Percentiles rank a stretch among this genome's conserved stretches.
Conservation (phyloP, 176 grass and related monocot genomes). For the Cenchrus purpureus region DNA sequence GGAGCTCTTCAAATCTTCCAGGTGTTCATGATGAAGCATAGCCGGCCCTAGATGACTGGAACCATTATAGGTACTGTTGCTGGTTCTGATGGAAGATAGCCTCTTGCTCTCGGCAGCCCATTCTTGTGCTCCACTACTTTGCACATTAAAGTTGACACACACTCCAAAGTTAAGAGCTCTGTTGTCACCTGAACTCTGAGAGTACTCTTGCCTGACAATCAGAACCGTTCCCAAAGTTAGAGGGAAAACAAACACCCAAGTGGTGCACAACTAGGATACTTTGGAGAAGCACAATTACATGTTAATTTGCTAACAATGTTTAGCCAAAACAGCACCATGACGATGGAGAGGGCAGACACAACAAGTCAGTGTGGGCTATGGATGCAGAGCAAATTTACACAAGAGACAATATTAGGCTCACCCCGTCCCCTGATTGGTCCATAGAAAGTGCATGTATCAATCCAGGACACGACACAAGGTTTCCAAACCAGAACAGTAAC, state of each 20-base stretch:
- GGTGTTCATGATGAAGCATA: constrained; percentile 37
- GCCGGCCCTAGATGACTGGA: constrained; percentile 23
- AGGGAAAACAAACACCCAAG: not conserved
- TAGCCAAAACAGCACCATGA: not conserved
- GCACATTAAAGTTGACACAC: constrained; percentile 26
- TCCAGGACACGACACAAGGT: constrained; percentile 13
- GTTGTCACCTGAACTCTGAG: constrained; percentile 35
- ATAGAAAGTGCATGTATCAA: not conserved
- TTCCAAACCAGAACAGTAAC: constrained; percentile 5
- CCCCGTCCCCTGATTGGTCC: not conserved
- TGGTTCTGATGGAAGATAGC: constrained; percentile 38
- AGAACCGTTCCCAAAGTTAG: constrained; percentile 34
- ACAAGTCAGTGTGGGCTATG: too few relatives aligned
- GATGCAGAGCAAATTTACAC: not conserved
- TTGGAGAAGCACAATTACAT: not conserved
- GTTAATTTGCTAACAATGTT: not conserved
- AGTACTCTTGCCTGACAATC: constrained; percentile 49
- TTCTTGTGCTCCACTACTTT: constrained; percentile 26
- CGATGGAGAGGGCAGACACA: not conserved
- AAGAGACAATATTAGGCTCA: not conserved
- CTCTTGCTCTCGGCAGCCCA: constrained; percentile 51
- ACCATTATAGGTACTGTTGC: constrained; percentile 32
- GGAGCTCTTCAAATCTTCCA: constrained; percentile 49
- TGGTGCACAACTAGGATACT: not conserved
- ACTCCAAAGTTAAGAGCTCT: constrained; percentile 8